Evolutionary conservation across 2,329 filamentous ascomycete genomes (phyloP), one percentile per base, ranked within the genome.

Genomic region (Elsinoe batatas): DNA sequence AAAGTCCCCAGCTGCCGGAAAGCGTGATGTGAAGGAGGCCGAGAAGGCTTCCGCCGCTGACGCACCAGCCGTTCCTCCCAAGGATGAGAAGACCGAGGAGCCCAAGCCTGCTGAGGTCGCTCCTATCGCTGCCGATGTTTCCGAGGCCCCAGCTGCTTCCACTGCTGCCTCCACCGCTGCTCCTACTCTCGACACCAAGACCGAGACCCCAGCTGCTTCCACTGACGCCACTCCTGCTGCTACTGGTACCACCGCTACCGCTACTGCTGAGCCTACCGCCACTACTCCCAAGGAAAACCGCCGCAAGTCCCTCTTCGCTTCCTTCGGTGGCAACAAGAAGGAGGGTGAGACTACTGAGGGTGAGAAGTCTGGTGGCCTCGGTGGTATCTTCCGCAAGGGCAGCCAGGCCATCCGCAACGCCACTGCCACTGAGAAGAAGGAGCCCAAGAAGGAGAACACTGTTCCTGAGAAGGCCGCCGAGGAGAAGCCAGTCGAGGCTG

Each of bases 321-420:
- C 51, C n/a, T 51, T 61, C 49, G 53, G 53, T 44, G 55, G 51
- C 50, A 58, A 53, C 51, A 59, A 57, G 55, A 60, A 55, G 55
- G 58, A 60, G 26, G 64, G 61, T 32, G 66, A 66, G 57, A 59
- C 58, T 37, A 53, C 58, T 38, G 58, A 62, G 50, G 47, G 47
- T 51, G 65, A 67, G 63, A 59, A 59, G 46, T 55, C 55, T 54
- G 59, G 61, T 53, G 64, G 63, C 56, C 61, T 67, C 32, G 61
- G 61, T 53, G 64, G 64, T 37, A 63, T 71, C 22, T 67, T 70
- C 62, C 71, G 71, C 61, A 68, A 67, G 30, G 64, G 69, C 62
- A 70, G 67, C 68, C 73, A 72, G 66, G 68, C 69, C 50, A 64
- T 65, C 59, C 70, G 68, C 66, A 72, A 71, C 65, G 66, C 67